Evolutionary conservation across 768 basidiomycete species (phyloP).

Genomic region (Filobasidium floriforme): DNA sequence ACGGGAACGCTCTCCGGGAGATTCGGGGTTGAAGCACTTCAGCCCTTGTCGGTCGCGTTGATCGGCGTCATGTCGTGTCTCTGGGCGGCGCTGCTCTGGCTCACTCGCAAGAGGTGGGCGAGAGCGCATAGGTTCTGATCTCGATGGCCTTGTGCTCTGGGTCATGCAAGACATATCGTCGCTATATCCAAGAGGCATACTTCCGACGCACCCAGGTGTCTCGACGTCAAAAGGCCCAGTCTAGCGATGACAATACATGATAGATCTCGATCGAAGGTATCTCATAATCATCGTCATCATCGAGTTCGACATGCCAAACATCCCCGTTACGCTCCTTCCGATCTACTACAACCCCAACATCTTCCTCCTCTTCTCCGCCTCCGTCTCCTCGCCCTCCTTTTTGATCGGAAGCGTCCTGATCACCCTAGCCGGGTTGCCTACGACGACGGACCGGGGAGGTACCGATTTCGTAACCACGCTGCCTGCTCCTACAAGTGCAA

Average conservation of each 20-base stretch:
- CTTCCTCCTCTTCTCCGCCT: background rate
- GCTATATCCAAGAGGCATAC: no score
- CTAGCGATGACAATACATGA: no score
- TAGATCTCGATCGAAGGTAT: no score
- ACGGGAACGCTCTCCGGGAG: conserved; percentile 15
- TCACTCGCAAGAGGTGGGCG: conserved; percentile 12
- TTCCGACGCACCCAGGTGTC: no score
- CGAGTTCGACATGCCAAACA: no score
- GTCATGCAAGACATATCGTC: no score
- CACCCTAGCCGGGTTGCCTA: conserved; percentile 44
- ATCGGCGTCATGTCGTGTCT: background rate
- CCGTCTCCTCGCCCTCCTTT: background rate
- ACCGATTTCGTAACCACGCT: conserved; percentile 41
- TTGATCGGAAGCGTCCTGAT: conserved; percentile 35
- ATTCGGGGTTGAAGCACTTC: conserved; percentile 14
- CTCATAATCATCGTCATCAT: no score
- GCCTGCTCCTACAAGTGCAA: conserved; percentile 44
- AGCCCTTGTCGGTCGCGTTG: conserved; percentile 17
- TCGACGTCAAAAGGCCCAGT: no score
- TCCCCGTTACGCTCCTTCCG: no score
- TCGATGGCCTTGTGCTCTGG: no score
- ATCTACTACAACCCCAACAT: conserved; percentile 1
- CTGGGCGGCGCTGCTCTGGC: conserved; percentile 17
- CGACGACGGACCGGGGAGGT: conserved; percentile 36
- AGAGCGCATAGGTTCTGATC: background rate